Evolutionary conservation across 345 rosid species (phyloP).

Genomic region (Citrus unshiu): DNA sequence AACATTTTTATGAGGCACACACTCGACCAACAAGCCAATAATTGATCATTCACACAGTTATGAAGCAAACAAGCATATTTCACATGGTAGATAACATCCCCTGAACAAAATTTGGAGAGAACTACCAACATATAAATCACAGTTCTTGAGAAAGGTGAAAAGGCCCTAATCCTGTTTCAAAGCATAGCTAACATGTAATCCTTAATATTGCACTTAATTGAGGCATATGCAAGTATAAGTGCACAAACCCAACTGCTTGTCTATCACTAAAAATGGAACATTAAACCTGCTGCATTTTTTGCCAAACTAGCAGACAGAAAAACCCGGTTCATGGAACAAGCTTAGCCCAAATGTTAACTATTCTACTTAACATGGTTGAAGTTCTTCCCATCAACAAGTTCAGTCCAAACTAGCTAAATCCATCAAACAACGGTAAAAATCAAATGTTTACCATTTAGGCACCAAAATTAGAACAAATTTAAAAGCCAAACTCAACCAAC

Average conservation of each 20-base stretch:
- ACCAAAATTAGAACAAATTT: neutral
- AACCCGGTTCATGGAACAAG: neutral
- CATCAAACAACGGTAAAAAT: neutral
- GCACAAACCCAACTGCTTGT: neutral
- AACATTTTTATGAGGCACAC: neutral
- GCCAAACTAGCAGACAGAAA: neutral
- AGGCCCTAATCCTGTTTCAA: neutral
- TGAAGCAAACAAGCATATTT: neutral
- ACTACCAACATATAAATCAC: neutral
- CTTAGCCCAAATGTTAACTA: neutral
- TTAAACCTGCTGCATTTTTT: neutral
- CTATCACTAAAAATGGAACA: neutral
- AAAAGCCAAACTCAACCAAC: neutral
- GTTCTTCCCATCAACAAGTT: neutral
- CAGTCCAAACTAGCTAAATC: neutral
- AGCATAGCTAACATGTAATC: neutral
- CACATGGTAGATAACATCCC: neutral
- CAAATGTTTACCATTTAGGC: neutral
- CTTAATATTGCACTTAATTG: neutral
- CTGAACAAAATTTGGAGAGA: neutral
- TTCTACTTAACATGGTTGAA: neutral
- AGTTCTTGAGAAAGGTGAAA: neutral
- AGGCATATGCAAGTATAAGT: neutral
- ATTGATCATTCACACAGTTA: neutral
- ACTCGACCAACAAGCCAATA: neutral